Evolutionary conservation across 2,329 filamentous ascomycete genomes (phyloP).

Genomic region (Stylonectria norvegica): DNA sequence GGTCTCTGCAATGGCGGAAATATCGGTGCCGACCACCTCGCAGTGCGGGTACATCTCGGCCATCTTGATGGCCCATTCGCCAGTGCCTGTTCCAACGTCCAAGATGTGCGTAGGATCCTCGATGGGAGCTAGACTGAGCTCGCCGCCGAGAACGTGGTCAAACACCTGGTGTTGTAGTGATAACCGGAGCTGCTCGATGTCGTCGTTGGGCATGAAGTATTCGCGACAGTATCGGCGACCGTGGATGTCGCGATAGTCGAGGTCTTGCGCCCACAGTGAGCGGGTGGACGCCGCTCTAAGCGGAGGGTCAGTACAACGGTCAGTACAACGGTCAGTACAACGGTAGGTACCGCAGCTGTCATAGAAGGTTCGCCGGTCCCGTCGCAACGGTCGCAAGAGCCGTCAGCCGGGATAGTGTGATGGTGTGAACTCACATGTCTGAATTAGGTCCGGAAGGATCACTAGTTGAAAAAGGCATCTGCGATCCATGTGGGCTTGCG

Average conservation of each 20-base stretch:
- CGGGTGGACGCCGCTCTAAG: conserved; percentile 43
- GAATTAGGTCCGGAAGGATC: conserved; percentile 16
- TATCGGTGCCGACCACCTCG: conserved; percentile 58
- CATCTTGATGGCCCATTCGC: conserved; percentile 50
- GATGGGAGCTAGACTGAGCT: conserved; percentile 43
- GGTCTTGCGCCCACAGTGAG: conserved; percentile 47
- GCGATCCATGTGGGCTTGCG: conserved; percentile 34
- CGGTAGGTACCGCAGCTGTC: too few relatives aligned
- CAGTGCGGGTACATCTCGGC: conserved; percentile 51
- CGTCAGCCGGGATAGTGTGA: too few relatives aligned
- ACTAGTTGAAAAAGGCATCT: conserved; percentile 34
- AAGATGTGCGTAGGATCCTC: conserved; percentile 43
- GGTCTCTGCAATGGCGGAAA: conserved; percentile 55
- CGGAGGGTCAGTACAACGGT: not conserved
- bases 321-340: too few relatives aligned
- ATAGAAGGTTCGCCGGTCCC: too few relatives aligned
- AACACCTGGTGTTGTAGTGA: conserved; percentile 62
- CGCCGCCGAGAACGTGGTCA: conserved; percentile 46
- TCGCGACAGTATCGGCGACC: conserved; percentile 59
- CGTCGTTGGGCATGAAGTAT: conserved; percentile 66
- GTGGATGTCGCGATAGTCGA: conserved; percentile 59
- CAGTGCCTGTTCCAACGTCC: conserved; percentile 58
- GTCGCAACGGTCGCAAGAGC: too few relatives aligned
- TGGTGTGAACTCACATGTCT: conserved; percentile 39
- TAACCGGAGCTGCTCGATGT: conserved; percentile 60